These are phyloP conservation scores for Penicillium sp. DNA, from an alignment of 2,329 filamentous ascomycete species.

Conservation along the genomic window DNA sequence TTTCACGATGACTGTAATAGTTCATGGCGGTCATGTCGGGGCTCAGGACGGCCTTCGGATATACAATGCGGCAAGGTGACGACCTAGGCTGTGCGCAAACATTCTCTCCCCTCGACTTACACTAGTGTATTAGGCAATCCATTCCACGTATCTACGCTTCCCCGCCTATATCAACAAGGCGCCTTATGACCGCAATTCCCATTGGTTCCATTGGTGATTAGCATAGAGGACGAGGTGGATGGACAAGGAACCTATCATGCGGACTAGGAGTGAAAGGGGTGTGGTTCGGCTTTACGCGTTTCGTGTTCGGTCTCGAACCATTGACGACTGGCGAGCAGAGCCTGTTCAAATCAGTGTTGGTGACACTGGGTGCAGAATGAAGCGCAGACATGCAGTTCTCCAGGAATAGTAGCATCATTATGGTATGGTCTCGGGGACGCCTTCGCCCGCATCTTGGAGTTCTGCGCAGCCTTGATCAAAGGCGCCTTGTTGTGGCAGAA, in stretches of 20 bases:
- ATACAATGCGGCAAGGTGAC: background rate
- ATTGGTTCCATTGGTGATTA: background rate
- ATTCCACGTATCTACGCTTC: too few relatives aligned
- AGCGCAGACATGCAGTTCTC: background rate
- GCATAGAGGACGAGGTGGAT: background rate
- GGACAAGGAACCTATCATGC: too few relatives aligned
- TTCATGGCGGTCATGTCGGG: too few relatives aligned
- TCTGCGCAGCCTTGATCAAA: background rate
- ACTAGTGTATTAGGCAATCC: background rate
- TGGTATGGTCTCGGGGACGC: background rate
- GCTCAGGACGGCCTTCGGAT: background rate
- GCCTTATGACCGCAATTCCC: background rate
- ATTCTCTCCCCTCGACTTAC: background rate
- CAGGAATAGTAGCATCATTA: background rate
- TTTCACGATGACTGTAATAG: background rate
- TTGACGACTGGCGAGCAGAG: background rate
- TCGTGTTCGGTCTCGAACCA: background rate
- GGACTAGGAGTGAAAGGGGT: background rate
- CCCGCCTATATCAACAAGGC: too few relatives aligned
- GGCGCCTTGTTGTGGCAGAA: too few relatives aligned
- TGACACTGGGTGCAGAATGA: background rate
- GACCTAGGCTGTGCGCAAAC: background rate
- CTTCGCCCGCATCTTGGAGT: background rate
- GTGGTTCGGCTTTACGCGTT: background rate
- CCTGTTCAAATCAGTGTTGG: background rate